Percentiles rank a stretch among this genome's conserved stretches.
phyloP scores from a whole-genome alignment of 345 rosid species.

The Excoecaria agallocha region DNA sequence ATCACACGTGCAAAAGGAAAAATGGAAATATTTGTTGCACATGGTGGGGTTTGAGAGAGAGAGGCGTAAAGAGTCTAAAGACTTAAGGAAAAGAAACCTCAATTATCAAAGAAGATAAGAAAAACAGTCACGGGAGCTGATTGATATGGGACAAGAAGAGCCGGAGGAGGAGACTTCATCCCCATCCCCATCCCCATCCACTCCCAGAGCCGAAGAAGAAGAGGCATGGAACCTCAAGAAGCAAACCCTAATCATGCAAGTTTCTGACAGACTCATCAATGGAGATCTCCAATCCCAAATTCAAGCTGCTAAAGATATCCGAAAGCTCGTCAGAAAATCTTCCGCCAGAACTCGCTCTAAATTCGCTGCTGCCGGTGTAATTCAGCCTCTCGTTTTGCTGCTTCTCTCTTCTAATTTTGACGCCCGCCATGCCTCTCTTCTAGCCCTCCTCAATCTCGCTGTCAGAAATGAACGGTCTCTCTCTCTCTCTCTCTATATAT shows the following conservation, averaged over 20 bases:
- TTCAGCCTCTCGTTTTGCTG: slow-evolving; percentile 64
- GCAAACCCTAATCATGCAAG: slow-evolving; percentile 41
- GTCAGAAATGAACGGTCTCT: slow-evolving; percentile 60
- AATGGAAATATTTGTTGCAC: neutral
- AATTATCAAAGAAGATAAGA: slow-evolving; percentile 21
- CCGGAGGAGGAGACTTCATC: slow-evolving; percentile 30
- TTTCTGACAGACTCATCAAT: slow-evolving; percentile 46
- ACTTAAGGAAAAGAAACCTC: neutral
- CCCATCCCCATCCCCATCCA: neutral
- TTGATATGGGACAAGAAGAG: slow-evolving; percentile 5
- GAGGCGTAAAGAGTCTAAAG: too few relatives aligned
- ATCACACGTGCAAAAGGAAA: neutral
- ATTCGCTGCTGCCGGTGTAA: slow-evolving; percentile 69
- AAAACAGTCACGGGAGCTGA: slow-evolving; percentile 18
- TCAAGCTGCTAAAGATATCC: slow-evolving; percentile 60
- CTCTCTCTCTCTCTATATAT: slow-evolving; percentile 1
- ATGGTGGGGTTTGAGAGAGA: slow-evolving; percentile 2
- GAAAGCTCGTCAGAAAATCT: slow-evolving; percentile 53
- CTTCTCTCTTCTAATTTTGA: slow-evolving; percentile 53
- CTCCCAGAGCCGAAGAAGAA: slow-evolving; percentile 32
- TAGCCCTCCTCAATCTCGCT: slow-evolving; percentile 77
- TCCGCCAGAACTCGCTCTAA: slow-evolving; percentile 58
- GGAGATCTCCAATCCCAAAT: slow-evolving; percentile 63
- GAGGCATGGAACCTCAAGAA: slow-evolving; percentile 48
- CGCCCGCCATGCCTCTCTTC: slow-evolving; percentile 68